Evolutionary conservation across 2,329 filamentous ascomycete genomes (phyloP), one percentile per base, ranked within the genome.

Genomic region (Aspergillus fijiensis): DNA sequence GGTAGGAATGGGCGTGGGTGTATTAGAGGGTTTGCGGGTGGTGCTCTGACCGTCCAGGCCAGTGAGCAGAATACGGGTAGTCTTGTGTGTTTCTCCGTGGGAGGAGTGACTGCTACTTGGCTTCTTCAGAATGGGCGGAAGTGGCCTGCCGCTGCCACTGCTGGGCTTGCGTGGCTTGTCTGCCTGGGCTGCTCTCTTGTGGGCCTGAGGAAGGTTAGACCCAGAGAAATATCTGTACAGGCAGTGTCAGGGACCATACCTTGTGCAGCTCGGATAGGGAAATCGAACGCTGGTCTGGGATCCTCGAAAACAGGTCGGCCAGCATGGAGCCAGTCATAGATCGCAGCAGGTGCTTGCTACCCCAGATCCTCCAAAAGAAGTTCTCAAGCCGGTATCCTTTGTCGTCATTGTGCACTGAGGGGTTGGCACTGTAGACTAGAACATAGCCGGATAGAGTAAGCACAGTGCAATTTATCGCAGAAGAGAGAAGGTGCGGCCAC

Each of bases 351-450:
- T 65, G 67, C 6, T 73, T 67, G 56, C 73, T 80, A 53, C 79
- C 73, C 80, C 79, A 82, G 62, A 83, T 78, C 56, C 81, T 72
- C 81, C 81, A 83, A 66, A 84, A 83, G 31, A 83, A 73, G 66
- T 83, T 82, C 60, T 82, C 79, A n/a, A 82, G 70, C 59, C 81
- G 74, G 56, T 70, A 68, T 50, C 79, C 79, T 5, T 71, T 69
- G 47, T 74, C 69, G 60, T 78, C 74, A 47, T 76, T 71, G 51
- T 80, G 73, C 16, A 77, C 74, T 51, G 76, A 70, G 52, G 77
- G 77, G 56, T 80, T 82, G 55, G 76, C 75, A 55, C 73, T 76
- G 66, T 81, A 83, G 45, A 79, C 81, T 83, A 48, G 7, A 16
- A 29, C 14, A 47, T 11, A 5, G 16, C 39, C 39, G 9, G 9